A percentile compares a stretch with the other conserved stretches of the same genome.
Conservation (phyloP, 495 filamentous ascomycete species). For the Tuber melanosporum region DNA sequence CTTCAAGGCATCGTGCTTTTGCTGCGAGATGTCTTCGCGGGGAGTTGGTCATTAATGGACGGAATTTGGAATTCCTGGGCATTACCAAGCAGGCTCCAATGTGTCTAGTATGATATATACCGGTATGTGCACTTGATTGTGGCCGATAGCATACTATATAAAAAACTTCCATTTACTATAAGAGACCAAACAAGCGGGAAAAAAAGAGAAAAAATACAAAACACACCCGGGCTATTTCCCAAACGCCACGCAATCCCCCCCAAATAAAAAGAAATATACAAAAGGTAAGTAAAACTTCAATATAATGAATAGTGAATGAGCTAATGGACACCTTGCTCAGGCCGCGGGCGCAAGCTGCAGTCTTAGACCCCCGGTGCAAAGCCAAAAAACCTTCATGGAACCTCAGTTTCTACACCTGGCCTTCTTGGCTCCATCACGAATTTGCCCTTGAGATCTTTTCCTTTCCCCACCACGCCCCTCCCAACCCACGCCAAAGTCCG, state of each 20-base stretch:
- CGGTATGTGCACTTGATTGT: neutral
- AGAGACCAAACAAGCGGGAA: neutral
- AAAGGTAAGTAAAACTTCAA: neutral
- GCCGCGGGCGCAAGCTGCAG: neutral
- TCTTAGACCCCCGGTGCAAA: neutral
- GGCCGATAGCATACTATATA: neutral
- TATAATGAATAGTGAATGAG: neutral
- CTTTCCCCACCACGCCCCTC: constrained; percentile 58
- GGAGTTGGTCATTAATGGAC: neutral
- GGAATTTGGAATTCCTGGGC: neutral
- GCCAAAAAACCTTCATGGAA: constrained; percentile 2
- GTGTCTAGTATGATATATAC: neutral
- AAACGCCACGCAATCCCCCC: neutral
- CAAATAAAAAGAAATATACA: neutral
- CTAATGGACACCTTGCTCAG: neutral
- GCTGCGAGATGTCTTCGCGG: neutral
- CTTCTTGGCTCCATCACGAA: constrained; percentile 47
- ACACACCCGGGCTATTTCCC: neutral
- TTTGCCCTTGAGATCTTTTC: constrained; percentile 52
- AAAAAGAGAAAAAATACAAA: neutral
- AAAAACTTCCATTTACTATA: neutral
- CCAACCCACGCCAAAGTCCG: constrained; percentile 65
- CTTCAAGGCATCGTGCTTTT: neutral
- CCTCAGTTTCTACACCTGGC: constrained; percentile 35
- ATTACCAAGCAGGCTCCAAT: neutral